phyloP scores from a whole-genome alignment of 1,139 yeast genomes.

The Kodamaea plutei region DNA sequence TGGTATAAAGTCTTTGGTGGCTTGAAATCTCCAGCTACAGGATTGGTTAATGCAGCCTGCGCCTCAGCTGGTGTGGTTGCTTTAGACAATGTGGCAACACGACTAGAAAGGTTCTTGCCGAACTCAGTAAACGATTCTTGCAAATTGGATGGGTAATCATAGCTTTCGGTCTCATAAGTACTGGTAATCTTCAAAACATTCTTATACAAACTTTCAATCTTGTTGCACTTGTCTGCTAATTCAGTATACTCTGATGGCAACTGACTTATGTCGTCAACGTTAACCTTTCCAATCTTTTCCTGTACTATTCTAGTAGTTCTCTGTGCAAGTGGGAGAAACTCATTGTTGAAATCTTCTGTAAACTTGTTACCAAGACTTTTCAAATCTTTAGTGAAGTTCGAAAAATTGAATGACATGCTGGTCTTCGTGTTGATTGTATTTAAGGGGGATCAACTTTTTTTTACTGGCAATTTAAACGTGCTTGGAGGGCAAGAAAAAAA shows the following conservation, averaged over 20 bases:
- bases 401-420: conserved; percentile 43
- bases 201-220: conserved; percentile 67
- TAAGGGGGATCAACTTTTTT: conserved; percentile 1
- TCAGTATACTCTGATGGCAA: conserved; percentile 80
- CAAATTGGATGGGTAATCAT: conserved; percentile 79
- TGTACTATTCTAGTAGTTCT: conserved; percentile 77
- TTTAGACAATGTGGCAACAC: conserved; percentile 65
- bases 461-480: no score
- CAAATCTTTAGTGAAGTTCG: conserved; percentile 40
- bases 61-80: conserved; percentile 83
- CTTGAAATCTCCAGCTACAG: conserved; percentile 48
- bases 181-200: conserved; percentile 69
- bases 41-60: conserved; percentile 63
- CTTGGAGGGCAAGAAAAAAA: background rate
- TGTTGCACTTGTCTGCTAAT: conserved; percentile 70
- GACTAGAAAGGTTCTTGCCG: conserved; percentile 61
- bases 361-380: conserved; percentile 38
- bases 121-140: conserved; percentile 74
- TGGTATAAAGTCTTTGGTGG: conserved; percentile 85
- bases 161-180: conserved; percentile 70
- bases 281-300: conserved; percentile 68
- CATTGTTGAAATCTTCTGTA: conserved; percentile 42
- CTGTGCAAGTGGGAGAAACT: conserved; percentile 64
- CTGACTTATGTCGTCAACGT: conserved; percentile 71
- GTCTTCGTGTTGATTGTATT: no score